Evolutionary conservation across 768 basidiomycete genomes (phyloP).

Genomic region (Crepidotus variabilis): DNA sequence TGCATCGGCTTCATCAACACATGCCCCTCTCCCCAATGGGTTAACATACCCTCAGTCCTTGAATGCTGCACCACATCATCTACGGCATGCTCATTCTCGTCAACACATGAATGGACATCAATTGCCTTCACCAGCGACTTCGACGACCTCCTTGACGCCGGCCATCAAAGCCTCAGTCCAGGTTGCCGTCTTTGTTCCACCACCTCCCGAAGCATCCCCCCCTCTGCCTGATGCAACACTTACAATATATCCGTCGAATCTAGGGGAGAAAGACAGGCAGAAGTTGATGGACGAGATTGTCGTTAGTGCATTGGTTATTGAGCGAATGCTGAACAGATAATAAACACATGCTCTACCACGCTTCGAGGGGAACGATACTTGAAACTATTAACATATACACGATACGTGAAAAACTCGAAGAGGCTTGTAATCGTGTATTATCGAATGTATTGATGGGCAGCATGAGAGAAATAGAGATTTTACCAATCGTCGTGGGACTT

Average conservation of each 20-base stretch:
- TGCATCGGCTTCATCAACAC: not conserved
- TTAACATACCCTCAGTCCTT: not conserved
- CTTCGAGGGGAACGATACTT: no score
- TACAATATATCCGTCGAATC: conserved; percentile 40
- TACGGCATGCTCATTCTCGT: not conserved
- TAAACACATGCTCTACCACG: not conserved
- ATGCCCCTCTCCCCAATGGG: not conserved
- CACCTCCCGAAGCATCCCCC: conserved; percentile 40
- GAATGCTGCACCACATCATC: not conserved
- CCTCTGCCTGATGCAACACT: conserved; percentile 43
- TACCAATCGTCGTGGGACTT: no score
- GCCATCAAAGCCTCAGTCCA: conserved; percentile 24
- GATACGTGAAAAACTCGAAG: no score
- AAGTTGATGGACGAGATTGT: conserved; percentile 42
- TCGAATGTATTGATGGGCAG: no score
- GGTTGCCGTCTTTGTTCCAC: conserved; percentile 43
- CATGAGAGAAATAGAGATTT: no score
- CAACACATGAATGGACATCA: not conserved
- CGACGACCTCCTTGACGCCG: conserved; percentile 4
- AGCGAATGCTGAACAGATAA: conserved; percentile 31
- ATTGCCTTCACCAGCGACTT: not conserved
- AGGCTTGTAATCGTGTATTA: no score
- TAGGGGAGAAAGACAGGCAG: conserved; percentile 14
- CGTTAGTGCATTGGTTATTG: conserved; percentile 38
- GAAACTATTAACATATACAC: no score